Evolutionary conservation across 192 early-diverging fungal genomes (phyloP).

Genomic region (Gamsiella multidivaricata): DNA sequence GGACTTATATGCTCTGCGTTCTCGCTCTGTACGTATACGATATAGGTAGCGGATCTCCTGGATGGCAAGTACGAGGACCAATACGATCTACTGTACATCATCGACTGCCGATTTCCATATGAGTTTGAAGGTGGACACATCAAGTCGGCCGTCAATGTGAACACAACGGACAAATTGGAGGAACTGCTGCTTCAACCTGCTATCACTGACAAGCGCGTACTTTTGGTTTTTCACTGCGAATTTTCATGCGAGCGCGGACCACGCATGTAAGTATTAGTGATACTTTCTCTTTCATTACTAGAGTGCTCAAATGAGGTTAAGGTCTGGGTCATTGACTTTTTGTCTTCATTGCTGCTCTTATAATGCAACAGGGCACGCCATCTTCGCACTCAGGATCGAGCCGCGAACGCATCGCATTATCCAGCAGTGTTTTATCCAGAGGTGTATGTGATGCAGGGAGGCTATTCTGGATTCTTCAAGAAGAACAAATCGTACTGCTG

Average conservation of each 20-base stretch:
- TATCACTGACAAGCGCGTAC: conserved; percentile 55
- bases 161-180: conserved; percentile 69
- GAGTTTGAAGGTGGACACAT: conserved; percentile 92
- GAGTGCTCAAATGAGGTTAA: too few relatives aligned
- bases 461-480: conserved; percentile 81
- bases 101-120: conserved; percentile 91
- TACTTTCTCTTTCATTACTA: not conserved
- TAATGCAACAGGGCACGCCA: conserved; percentile 71
- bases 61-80: conserved; percentile 67
- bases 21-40: not conserved
- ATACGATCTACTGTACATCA: conserved; percentile 73
- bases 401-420: conserved; percentile 75
- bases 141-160: conserved; percentile 74
- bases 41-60: conserved; percentile 71
- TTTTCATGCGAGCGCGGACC: conserved; percentile 85
- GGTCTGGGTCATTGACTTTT: too few relatives aligned
- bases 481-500: conserved; percentile 69
- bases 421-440: conserved; percentile 86
- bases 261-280: conserved; percentile 66
- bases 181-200: conserved; percentile 64
- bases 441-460: conserved; percentile 87
- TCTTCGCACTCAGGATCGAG: conserved; percentile 80
- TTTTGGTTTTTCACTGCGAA: conserved; percentile 90
- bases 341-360: too few relatives aligned
- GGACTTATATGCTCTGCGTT: not conserved